phyloP scores from a whole-genome alignment of 352 stramenopile species.

The Phytophthora tentaculata region DNA sequence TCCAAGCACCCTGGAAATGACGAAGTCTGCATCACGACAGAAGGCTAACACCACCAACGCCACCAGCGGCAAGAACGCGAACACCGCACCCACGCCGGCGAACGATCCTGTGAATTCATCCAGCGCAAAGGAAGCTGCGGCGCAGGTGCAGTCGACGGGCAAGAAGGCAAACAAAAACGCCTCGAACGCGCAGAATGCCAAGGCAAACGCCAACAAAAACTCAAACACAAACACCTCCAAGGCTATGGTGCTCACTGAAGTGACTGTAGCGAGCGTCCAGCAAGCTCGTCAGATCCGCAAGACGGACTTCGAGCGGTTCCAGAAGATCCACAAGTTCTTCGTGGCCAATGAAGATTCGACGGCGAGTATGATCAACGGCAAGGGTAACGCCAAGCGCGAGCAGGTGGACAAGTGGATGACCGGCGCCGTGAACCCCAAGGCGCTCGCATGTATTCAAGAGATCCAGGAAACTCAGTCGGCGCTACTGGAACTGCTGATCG shows the following conservation, averaged over 20 bases:
- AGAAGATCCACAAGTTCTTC: constrained; percentile 33
- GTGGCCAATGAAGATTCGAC: constrained; percentile 13
- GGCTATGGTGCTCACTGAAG: constrained; percentile 2
- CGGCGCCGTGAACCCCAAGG: constrained; percentile 4
- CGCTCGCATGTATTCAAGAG: constrained; percentile 20
- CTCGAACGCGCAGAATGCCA: too few species aligned
- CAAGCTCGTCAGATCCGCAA: constrained; percentile 27
- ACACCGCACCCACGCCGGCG: not conserved
- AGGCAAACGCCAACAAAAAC: not conserved
- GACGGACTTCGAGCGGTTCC: constrained; percentile 18
- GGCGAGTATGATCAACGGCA: constrained; percentile 11
- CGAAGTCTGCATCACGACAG: constrained; percentile 8
- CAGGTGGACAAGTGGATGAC: constrained; percentile 19
- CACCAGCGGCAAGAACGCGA: constrained; percentile 3
- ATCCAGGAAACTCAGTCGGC: constrained; percentile 18
- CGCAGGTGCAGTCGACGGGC: too few species aligned
- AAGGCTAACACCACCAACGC: constrained; percentile 15
- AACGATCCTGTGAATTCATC: not conserved
- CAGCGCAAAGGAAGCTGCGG: too few species aligned
- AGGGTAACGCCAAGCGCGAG: constrained; percentile 18
- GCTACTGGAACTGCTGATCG: constrained; percentile 17
- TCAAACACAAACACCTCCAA: constrained; percentile 3
- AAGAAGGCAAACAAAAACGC: too few species aligned
- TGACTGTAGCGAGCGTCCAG: constrained; percentile 19
- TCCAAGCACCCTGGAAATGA: constrained; percentile 5